Evolutionary conservation across 352 stramenopile genomes (phyloP).

Genomic region (Phytophthora pini): DNA sequence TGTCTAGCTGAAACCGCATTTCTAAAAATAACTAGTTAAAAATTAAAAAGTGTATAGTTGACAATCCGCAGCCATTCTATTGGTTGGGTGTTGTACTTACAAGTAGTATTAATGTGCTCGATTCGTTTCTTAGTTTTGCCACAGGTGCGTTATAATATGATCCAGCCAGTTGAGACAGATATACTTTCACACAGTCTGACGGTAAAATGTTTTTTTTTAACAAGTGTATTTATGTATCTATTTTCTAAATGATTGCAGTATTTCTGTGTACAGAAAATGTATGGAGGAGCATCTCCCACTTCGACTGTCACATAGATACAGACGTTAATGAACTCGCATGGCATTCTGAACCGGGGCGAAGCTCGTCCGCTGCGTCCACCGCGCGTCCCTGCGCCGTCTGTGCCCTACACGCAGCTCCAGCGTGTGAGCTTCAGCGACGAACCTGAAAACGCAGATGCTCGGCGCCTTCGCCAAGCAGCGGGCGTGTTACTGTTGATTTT

Average conservation of each 20-base stretch:
- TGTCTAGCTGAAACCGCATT: too few relatives aligned
- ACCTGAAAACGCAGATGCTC: not conserved
- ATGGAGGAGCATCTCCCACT: slow-evolving; percentile 19
- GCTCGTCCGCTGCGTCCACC: slow-evolving; percentile 25
- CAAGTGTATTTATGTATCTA: not conserved
- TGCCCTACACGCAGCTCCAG: slow-evolving; percentile 26
- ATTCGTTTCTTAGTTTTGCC: too few relatives aligned
- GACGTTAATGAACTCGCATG: slow-evolving; percentile 23
- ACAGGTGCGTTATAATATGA: too few relatives aligned
- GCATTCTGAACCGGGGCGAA: slow-evolving; percentile 22
- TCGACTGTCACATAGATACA: slow-evolving; percentile 30
- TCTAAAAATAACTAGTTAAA: too few relatives aligned
- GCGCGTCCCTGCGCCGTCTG: slow-evolving; percentile 16
- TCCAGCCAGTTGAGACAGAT: too few relatives aligned
- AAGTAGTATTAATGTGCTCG: too few relatives aligned
- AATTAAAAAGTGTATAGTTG: too few relatives aligned
- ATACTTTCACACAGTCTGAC: too few relatives aligned
- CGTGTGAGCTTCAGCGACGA: slow-evolving; percentile 1
- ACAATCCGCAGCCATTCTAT: too few relatives aligned
- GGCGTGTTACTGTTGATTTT: slow-evolving; percentile 43
- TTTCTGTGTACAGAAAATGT: slow-evolving; percentile 22
- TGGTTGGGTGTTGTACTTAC: too few relatives aligned
- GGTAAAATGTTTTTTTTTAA: too few relatives aligned
- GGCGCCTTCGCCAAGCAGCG: slow-evolving; percentile 16
- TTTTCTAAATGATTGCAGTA: slow-evolving; percentile 3